Percentiles rank a stretch among this genome's conserved stretches.
These are phyloP conservation scores for Pseudocercospora ulei DNA, from an alignment of 2,329 filamentous ascomycete genomes.

Conservation along the genomic window DNA sequence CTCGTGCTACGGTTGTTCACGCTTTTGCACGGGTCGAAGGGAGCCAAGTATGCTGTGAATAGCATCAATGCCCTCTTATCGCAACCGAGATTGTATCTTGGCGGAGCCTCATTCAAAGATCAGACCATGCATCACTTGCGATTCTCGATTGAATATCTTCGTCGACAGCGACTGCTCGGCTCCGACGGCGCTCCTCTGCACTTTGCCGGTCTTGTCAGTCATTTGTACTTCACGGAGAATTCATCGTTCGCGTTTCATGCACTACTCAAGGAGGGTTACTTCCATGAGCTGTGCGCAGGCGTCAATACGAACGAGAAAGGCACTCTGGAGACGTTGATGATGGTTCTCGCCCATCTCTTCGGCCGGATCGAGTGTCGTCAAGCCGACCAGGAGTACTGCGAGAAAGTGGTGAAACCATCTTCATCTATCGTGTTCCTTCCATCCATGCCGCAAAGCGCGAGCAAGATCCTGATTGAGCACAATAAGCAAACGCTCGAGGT, in stretches of 20 bases:
- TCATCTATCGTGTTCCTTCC: constrained; percentile 59
- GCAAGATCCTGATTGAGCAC: constrained; percentile 49
- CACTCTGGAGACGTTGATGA: constrained; percentile 52
- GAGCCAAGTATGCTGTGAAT: constrained; percentile 52
- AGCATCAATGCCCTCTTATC: constrained; percentile 59
- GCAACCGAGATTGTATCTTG: constrained; percentile 60
- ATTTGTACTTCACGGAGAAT: constrained; percentile 69
- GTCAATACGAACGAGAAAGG: constrained; percentile 45
- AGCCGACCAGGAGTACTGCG: constrained; percentile 42
- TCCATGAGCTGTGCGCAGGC: constrained; percentile 53
- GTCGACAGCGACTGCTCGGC: constrained; percentile 57
- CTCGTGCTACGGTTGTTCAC: constrained; percentile 60
- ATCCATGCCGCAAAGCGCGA: constrained; percentile 50
- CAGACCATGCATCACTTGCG: constrained; percentile 65
- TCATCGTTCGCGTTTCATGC: constrained; percentile 68
- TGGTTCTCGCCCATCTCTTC: constrained; percentile 63
- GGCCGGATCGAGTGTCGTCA: constrained; percentile 48
- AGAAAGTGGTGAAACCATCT: constrained; percentile 47
- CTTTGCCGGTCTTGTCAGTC: constrained; percentile 59
- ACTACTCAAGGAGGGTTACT: constrained; percentile 60
- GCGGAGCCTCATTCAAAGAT: constrained; percentile 57
- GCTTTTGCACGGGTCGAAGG: constrained; percentile 56
- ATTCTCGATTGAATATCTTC: constrained; percentile 71
- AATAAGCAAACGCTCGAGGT: constrained; percentile 57
- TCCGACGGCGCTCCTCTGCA: constrained; percentile 55